A percentile compares a stretch with the other conserved stretches of the same genome.
Evolutionary conservation across 768 basidiomycete species (phyloP).

Genomic region (Boletus coccyginus): DNA sequence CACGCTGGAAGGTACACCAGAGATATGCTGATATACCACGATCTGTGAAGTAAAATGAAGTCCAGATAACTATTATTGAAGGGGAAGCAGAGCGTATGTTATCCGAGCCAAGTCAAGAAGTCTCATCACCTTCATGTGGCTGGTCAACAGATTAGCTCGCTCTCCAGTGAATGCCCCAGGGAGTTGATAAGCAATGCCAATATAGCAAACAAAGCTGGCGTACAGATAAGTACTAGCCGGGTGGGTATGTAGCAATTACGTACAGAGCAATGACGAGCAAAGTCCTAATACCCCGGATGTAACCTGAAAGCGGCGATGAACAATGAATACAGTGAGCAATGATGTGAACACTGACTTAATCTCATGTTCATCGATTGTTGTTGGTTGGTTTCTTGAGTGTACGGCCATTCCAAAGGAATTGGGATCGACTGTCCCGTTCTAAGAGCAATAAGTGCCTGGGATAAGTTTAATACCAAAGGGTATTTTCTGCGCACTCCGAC

Average conservation of each 20-base stretch:
- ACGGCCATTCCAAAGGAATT: constrained; percentile 72
- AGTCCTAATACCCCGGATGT: constrained; percentile 56
- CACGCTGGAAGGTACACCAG: constrained; percentile 74
- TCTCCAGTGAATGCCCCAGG: constrained; percentile 69
- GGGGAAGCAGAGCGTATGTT: constrained; percentile 35
- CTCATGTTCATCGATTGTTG: constrained; percentile 55
- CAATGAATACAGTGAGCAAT: not conserved
- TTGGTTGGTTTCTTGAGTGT: constrained; percentile 62
- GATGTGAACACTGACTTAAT: constrained; percentile 42
- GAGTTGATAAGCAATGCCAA: constrained; percentile 76
- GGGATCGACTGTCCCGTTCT: constrained; percentile 53
- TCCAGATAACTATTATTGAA: not conserved
- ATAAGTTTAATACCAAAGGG: not conserved
- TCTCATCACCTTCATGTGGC: constrained; percentile 81
- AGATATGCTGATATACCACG: constrained; percentile 68
- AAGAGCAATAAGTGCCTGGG: constrained; percentile 69
- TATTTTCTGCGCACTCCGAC: not conserved
- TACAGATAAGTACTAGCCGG: not conserved
- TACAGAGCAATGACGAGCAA: constrained; percentile 68
- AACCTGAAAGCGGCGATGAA: constrained; percentile 43
- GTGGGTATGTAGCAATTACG: constrained; percentile 18
- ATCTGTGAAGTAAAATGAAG: constrained; percentile 25
- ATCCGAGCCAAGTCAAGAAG: constrained; percentile 67
- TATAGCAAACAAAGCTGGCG: constrained; percentile 61
- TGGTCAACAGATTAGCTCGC: constrained; percentile 59